Base-by-base conservation (phyloP, 257 asterid species). In the Leptodermis oblonga region DNA sequence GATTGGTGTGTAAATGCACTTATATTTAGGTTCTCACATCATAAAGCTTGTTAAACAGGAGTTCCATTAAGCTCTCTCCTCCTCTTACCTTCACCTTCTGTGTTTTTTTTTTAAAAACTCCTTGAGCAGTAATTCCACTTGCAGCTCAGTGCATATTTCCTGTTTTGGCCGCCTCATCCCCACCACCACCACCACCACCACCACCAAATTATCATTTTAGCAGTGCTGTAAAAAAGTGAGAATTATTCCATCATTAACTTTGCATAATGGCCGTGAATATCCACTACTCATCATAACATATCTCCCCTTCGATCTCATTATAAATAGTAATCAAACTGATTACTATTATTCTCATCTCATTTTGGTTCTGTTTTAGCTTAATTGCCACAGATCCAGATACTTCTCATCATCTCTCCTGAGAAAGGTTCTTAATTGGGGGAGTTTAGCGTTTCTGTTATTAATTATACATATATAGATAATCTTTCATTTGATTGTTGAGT, bases 121-220 rank as follows among this genome's bases (percentile, higher is more conserved):
- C 22, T 39, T 71, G 74, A 80, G 69, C 55, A 37, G 54, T 68
- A 71, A 49, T 78, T 65, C 89, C 95, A 82, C 87, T 79, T 56
- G 7, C 68, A 52, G 11, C 66, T 18, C 71, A 72, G 96, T 88
- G 85, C 89, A 75, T 43, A 65, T 81, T 88, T 65, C 89, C 85
- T 86, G 72, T 88, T 86, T 78, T 75, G 82, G 86, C 86, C 71
- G 71, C 73, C 66, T 67, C 0, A 15, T 42, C 18, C n/a, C 66
- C 30, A 41, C 22, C 22, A 41, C 52, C 63, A 64, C 3, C 54
- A 15, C n/a, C n/a, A 10, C 43, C 43, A 39, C 43, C 4, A 4
- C 43, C 43, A 39, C 4, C 43, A 39, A 39, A 39, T 39, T 39
- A 10, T 39, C 4, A 39, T 39, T 39, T n/a, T 33, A 7, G 28